Base-by-base conservation (phyloP, 805 yeast species). In the Ogataea methylovora region DNA sequence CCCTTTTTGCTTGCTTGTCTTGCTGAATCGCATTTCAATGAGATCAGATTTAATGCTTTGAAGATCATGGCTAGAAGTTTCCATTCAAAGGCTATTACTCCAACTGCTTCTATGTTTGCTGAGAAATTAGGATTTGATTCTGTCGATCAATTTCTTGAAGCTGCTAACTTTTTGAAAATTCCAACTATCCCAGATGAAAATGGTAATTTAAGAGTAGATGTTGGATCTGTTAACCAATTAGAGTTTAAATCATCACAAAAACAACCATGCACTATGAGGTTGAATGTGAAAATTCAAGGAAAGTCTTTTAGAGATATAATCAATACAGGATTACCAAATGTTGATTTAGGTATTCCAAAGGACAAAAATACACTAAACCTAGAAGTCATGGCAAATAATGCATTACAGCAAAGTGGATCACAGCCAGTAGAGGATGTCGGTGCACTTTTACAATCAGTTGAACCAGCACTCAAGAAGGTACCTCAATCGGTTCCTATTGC, bases 11-110 rank as follows among this genome's bases (percentile, higher is more conserved):
- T 86, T 52, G 67, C 84, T 2, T 86, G 90, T 39, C 59, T 90
- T 25, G 57, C 84, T 14, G 95, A 92, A 52, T 75, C 79, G 3
- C 87, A 83, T 45, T 76, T 85, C 50, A 84, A 82, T 46, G 90
- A 86, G 37, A 65, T 87, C 3, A 58, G 97, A 29, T 77, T 82
- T 43, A 75, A 76, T 46, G 87, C 90, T 0, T 51, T 90, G 37
- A 75, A 73, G 45, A 62, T 85, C 0, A 63, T 92, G 61, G 61
- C 82, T 4, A 63, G 73, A 38, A 62, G 87, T 0, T 69, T 75
- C 38, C 94, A 88, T 48, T 68, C 78, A 2, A 79, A 76, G 37
- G 79, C 85, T 2, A 81, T 75, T 45, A 80, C 86, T 1, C 65
- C 77, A 5, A 40, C 42, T 4, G 65, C 74, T 0, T 46, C 49